phyloP scores from a whole-genome alignment of 2,329 filamentous ascomycete genomes.

The Cladophialophora exuberans region DNA sequence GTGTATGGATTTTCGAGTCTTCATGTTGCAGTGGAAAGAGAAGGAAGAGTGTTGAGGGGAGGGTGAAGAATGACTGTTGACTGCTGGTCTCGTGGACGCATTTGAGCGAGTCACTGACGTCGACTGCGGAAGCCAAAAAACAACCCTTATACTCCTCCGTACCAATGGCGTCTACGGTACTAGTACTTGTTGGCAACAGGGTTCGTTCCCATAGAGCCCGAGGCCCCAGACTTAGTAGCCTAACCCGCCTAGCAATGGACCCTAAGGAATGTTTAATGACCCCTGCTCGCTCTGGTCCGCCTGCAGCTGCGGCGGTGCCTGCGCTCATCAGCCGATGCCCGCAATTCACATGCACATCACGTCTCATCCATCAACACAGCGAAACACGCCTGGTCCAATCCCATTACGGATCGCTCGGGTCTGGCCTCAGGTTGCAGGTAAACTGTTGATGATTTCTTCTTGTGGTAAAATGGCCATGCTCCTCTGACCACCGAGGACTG shows the following conservation, averaged over 20 bases:
- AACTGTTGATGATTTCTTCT: neutral
- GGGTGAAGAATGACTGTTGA: conserved; percentile 11
- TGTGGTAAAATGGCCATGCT: neutral
- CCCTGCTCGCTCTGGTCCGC: too few relatives aligned
- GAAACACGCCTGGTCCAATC: conserved; percentile 14
- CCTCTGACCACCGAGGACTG: neutral
- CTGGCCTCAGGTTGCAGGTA: conserved; percentile 7
- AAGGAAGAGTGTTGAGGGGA: conserved; percentile 9
- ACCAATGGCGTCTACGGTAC: conserved; percentile 12
- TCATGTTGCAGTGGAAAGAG: conserved; percentile 21
- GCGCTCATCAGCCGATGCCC: too few relatives aligned
- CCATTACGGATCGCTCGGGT: conserved; percentile 20
- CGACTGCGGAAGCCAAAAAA: conserved; percentile 12
- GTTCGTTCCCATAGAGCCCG: too few relatives aligned
- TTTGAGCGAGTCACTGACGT: conserved; percentile 10
- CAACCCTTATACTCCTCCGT: neutral
- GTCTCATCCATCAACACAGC: conserved; percentile 11
- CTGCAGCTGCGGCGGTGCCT: too few relatives aligned
- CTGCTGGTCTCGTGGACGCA: conserved; percentile 11
- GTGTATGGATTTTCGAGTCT: conserved; percentile 23
- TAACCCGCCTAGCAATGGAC: too few relatives aligned
- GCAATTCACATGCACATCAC: conserved; percentile 19
- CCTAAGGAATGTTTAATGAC: too few relatives aligned
- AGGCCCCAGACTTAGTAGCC: too few relatives aligned
- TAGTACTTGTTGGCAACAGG: too few relatives aligned